Conservation (phyloP, 768 basidiomycete genomes). For the Hypholoma sublateritium region DNA sequence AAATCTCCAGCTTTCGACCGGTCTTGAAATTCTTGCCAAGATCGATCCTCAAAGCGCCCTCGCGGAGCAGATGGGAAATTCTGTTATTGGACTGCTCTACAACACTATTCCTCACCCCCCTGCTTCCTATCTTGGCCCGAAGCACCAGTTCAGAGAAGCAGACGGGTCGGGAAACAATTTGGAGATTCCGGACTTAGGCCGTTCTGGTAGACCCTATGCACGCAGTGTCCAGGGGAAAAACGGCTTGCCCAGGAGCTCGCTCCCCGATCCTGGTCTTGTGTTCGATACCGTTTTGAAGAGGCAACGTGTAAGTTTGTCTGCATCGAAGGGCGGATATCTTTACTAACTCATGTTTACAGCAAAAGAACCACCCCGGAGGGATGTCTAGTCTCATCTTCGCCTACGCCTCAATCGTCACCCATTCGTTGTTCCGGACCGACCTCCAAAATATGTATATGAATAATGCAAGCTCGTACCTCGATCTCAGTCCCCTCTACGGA, state of each 20-base stretch:
- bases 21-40: slow-evolving; percentile 15
- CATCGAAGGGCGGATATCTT: not conserved
- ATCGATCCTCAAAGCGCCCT: slow-evolving; percentile 10
- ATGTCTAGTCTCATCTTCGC: slow-evolving; percentile 65
- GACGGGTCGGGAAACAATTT: slow-evolving; percentile 38
- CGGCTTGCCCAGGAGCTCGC: slow-evolving; percentile 36
- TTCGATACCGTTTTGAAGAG: slow-evolving; percentile 60
- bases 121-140: slow-evolving; percentile 33
- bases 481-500: slow-evolving; percentile 58
- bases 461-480: slow-evolving; percentile 54
- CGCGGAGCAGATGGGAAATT: slow-evolving; percentile 10
- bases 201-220: slow-evolving; percentile 51
- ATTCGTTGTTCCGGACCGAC: slow-evolving; percentile 55
- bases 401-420: slow-evolving; percentile 64
- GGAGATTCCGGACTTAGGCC: slow-evolving; percentile 45
- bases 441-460: slow-evolving; percentile 43
- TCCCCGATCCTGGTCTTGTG: slow-evolving; percentile 58
- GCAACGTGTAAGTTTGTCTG: slow-evolving; percentile 17
- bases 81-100: slow-evolving; percentile 41
- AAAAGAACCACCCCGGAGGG: slow-evolving; percentile 49
- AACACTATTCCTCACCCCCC: slow-evolving; percentile 60
- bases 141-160: slow-evolving; percentile 34
- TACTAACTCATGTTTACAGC: slow-evolving; percentile 17
- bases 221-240: slow-evolving; percentile 48
- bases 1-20: slow-evolving; percentile 9